Percentiles rank a stretch among this genome's conserved stretches.
These are phyloP conservation scores for Halophytophthora batemanensis DNA, from an alignment of 352 stramenopile genomes.

Conservation along the genomic window DNA sequence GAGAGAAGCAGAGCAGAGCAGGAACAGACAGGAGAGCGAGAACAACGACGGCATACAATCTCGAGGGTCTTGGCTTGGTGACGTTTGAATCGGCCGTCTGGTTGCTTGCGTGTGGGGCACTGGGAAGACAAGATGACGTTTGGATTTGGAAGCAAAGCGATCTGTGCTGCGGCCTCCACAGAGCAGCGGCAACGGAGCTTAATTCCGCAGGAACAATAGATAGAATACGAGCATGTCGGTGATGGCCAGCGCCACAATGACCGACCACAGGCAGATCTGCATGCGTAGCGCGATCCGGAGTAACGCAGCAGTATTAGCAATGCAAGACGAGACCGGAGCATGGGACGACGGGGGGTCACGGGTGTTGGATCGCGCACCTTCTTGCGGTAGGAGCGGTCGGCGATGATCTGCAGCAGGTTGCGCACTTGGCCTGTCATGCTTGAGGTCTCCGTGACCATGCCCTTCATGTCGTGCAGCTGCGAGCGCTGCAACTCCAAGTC, in stretches of 20 bases:
- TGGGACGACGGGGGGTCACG: not conserved
- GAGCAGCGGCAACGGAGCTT: constrained; percentile 4
- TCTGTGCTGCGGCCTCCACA: not conserved
- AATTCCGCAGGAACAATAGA: constrained; percentile 73
- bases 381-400: constrained; percentile 63
- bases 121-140: no score
- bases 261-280: constrained; percentile 51
- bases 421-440: constrained; percentile 66
- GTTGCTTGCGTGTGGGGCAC: no score
- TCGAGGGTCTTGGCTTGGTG: no score
- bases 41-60: not conserved
- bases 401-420: constrained; percentile 66
- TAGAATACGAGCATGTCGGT: constrained; percentile 82
- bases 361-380: constrained; percentile 28
- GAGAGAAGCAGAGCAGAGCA: not conserved
- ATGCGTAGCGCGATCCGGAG: not conserved
- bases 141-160: constrained; percentile 3
- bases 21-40: not conserved
- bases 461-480: constrained; percentile 80
- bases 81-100: no score
- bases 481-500: constrained; percentile 76
- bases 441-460: constrained; percentile 70
- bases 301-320: constrained; percentile 1
- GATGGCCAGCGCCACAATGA: constrained; percentile 62
- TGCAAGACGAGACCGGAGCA: not conserved